Evolutionary conservation across 2,329 filamentous ascomycete genomes (phyloP).

Genomic region (Colletotrichum sublineola): DNA sequence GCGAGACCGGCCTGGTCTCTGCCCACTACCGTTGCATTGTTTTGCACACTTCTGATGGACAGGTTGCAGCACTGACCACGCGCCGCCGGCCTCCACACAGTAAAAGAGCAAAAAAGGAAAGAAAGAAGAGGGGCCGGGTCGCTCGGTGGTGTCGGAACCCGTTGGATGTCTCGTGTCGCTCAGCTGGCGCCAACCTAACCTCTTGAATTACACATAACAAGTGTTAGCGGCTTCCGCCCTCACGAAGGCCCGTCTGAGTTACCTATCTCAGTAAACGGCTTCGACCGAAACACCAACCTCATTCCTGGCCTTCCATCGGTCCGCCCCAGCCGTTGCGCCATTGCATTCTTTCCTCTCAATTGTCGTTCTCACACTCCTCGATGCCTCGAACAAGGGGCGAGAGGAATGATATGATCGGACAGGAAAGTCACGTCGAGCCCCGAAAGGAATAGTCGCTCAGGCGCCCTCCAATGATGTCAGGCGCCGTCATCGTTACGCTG

Average conservation of each 20-base stretch:
- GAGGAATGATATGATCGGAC: not conserved
- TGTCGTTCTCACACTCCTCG: not conserved
- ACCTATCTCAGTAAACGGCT: not conserved
- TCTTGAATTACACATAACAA: not conserved
- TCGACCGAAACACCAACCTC: conserved; percentile 22
- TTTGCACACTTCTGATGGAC: conserved; percentile 21
- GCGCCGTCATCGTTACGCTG: conserved; percentile 26
- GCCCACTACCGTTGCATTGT: conserved; percentile 25
- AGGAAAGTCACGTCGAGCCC: not conserved
- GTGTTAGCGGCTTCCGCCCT: not conserved
- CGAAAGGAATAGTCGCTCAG: conserved; percentile 4
- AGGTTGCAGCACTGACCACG: conserved; percentile 9
- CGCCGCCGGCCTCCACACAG: conserved; percentile 11
- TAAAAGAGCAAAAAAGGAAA: not conserved
- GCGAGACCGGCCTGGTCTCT: not conserved
- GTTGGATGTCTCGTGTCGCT: conserved; percentile 19
- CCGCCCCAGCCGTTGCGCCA: conserved; percentile 1
- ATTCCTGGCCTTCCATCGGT: conserved; percentile 6
- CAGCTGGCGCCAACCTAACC: conserved; percentile 1
- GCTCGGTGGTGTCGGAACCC: not conserved
- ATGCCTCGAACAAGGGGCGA: conserved; percentile 7
- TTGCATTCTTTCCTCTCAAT: not conserved
- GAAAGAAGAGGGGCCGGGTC: not conserved
- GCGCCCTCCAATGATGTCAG: conserved; percentile 37
- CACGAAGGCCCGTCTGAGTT: not conserved